These are phyloP conservation scores for Kodamaea ohmeri DNA, from an alignment of 1,139 yeast genomes.

Conservation along the genomic window DNA sequence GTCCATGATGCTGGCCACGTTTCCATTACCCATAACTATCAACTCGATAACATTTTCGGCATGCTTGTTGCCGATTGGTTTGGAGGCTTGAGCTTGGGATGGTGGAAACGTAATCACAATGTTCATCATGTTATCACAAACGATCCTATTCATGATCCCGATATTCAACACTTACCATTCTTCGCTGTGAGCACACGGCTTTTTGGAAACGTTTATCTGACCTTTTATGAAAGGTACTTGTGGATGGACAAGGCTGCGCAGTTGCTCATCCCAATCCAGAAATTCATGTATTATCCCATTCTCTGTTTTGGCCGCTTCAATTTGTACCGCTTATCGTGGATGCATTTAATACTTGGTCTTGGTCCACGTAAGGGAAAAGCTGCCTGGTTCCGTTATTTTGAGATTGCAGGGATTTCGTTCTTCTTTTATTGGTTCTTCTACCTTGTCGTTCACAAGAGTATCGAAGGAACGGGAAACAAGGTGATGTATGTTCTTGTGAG, in stretches of 20 bases:
- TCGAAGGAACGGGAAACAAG: conserved; percentile 52
- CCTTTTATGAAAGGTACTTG: conserved; percentile 68
- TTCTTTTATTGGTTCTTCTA: conserved; percentile 83
- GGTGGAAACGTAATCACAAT: conserved; percentile 95
- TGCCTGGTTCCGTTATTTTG: conserved; percentile 83
- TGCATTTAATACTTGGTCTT: conserved; percentile 58
- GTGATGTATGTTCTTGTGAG: conserved; percentile 65
- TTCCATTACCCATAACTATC: conserved; percentile 76
- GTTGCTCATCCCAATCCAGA: conserved; percentile 58
- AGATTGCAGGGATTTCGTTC: conserved; percentile 62
- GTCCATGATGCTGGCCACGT: conserved; percentile 92
- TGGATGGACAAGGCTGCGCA: conserved; percentile 68
- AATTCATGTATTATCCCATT: conserved; percentile 73
- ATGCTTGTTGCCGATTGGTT: conserved; percentile 69
- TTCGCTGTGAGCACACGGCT: conserved; percentile 79
- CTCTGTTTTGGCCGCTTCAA: conserved; percentile 84
- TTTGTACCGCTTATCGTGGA: conserved; percentile 78
- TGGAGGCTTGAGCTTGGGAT: conserved; percentile 87
- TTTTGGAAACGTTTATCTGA: conserved; percentile 67
- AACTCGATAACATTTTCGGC: conserved; percentile 74
- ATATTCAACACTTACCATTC: conserved; percentile 88
- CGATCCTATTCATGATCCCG: conserved; percentile 93
- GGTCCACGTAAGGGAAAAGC: conserved; percentile 83
- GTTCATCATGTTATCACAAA: conserved; percentile 87
- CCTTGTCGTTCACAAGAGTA: conserved; percentile 49